A percentile compares a stretch with the other conserved stretches of the same genome.
Evolutionary conservation across 768 basidiomycete genomes (phyloP).

Genomic region (Lactarius hatsudake): DNA sequence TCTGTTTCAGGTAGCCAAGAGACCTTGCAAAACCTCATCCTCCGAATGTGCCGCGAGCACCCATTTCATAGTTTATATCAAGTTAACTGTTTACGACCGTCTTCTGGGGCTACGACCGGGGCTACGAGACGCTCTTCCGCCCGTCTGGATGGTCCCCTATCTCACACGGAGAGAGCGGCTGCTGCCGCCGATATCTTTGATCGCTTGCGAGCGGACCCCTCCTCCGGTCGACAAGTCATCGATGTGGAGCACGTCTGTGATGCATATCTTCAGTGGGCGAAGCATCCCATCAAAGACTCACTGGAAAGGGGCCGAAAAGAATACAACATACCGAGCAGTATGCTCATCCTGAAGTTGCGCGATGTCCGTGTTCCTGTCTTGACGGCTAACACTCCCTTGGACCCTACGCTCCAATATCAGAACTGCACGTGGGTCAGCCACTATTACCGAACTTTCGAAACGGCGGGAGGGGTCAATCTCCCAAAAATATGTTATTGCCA

Average conservation of each 20-base stretch:
- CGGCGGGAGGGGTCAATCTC: constrained; percentile 74
- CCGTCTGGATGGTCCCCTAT: constrained; percentile 41
- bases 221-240: constrained; percentile 39
- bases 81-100: constrained; percentile 67
- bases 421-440: constrained; percentile 64
- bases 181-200: constrained; percentile 66
- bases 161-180: constrained; percentile 55
- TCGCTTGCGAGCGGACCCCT: constrained; percentile 46
- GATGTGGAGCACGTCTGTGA: constrained; percentile 60
- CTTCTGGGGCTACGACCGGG: constrained; percentile 26
- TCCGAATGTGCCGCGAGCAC: constrained; percentile 83
- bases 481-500: constrained; percentile 78
- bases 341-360: constrained; percentile 47
- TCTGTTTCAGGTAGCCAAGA: constrained; percentile 45
- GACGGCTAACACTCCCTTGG: constrained; percentile 69
- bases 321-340: constrained; percentile 43
- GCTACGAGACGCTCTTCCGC: constrained; percentile 44
- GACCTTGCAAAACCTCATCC: constrained; percentile 59
- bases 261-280: constrained; percentile 74
- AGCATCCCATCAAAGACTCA: constrained; percentile 46
- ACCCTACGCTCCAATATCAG: constrained; percentile 65
- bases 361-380: constrained; percentile 76
- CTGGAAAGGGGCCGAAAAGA: constrained; percentile 28
- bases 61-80: constrained; percentile 94
- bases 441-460: constrained; percentile 55